Percentiles rank a stretch among this genome's conserved stretches.
Conservation (phyloP, 306 rosid species). For the Quillaja saponaria region DNA sequence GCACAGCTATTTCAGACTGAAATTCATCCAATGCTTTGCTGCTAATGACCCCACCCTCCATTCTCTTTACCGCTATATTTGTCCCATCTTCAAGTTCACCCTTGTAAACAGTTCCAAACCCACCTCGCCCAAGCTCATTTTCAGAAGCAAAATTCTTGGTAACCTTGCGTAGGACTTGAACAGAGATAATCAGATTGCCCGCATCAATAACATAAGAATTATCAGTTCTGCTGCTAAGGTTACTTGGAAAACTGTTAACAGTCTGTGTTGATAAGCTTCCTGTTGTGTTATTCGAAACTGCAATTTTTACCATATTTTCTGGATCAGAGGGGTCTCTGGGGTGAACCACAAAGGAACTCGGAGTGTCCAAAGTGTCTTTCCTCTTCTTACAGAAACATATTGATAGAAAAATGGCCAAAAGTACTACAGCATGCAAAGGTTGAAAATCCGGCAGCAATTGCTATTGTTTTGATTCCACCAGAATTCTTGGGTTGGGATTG, state of each 20-base stretch:
- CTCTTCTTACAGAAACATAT: constrained; percentile 44
- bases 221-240: constrained; percentile 54
- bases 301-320: constrained; percentile 50
- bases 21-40: constrained; percentile 77
- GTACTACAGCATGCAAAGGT: constrained; percentile 26
- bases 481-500: constrained; percentile 30
- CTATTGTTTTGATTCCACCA: constrained; percentile 34
- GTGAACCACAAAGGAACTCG: constrained; percentile 64
- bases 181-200: constrained; percentile 58
- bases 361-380: constrained; percentile 36
- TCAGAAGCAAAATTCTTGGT: constrained; percentile 58
- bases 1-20: constrained; percentile 73
- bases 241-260: constrained; percentile 44
- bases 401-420: constrained; percentile 39
- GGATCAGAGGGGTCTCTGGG: constrained; percentile 63
- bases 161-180: constrained; percentile 69
- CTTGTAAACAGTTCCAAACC: constrained; percentile 84
- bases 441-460: constrained; percentile 33
- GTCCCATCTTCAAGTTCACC: constrained; percentile 83
- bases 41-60: constrained; percentile 60
- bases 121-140: constrained; percentile 81
- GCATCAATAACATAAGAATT: constrained; percentile 50
- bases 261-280: constrained; percentile 58
- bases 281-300: constrained; percentile 48
- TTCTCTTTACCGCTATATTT: constrained; percentile 76